Conservation (phyloP, 306 rosid genomes). For the Rosa lucieae region DNA sequence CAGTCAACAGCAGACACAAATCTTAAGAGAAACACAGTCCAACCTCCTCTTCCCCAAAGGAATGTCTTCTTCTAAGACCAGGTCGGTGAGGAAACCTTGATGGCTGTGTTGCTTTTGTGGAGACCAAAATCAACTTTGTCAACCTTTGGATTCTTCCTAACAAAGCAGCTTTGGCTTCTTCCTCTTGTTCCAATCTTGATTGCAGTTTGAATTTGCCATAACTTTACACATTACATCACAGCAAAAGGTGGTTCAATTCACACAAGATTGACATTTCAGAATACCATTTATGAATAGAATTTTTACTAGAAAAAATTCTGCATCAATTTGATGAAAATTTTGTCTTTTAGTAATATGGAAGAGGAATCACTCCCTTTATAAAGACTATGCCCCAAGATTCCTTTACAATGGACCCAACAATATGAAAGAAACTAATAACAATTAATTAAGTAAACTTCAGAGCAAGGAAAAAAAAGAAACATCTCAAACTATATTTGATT, state of each 20-base stretch:
- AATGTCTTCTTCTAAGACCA: no score
- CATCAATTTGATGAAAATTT: not conserved
- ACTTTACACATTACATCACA: conserved; percentile 55
- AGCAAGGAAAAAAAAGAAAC: not conserved
- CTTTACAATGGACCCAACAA: not conserved
- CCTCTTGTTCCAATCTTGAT: conserved; percentile 97
- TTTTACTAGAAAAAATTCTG: not conserved
- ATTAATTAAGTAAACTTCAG: not conserved
- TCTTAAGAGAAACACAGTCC: no score
- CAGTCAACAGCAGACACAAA: no score
- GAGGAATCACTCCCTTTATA: not conserved
- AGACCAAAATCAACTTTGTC: conserved; percentile 96
- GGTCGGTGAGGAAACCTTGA: conserved; percentile 70
- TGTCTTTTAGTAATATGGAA: not conserved
- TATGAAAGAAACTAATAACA: not conserved
- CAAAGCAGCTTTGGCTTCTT: conserved; percentile 96
- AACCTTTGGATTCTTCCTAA: conserved; percentile 92
- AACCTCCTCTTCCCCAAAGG: no score
- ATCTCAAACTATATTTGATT: not conserved
- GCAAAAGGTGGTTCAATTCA: conserved; percentile 39
- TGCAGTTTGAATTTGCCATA: conserved; percentile 92
- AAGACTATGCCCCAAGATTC: not conserved
- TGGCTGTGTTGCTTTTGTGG: conserved; percentile 72
- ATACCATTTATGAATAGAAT: not conserved
- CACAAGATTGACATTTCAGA: not conserved